phyloP scores from a whole-genome alignment of 371 early-diverging fungal species.

The Capillidium rhysosporum region DNA sequence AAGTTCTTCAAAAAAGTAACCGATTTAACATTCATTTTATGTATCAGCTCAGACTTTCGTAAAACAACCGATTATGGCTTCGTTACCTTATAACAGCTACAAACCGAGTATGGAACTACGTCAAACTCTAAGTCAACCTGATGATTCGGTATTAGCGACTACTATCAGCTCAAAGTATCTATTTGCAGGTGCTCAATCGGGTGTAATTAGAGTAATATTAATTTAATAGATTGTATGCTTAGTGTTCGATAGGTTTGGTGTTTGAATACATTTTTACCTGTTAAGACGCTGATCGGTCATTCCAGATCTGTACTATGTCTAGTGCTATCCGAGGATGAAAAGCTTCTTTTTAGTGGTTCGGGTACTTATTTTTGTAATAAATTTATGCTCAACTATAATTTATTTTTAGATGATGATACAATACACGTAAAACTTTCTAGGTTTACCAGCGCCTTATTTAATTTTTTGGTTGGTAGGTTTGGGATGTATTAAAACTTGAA shows the following conservation, averaged over 20 bases:
- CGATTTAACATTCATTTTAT: background rate
- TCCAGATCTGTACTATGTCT: constrained; percentile 42
- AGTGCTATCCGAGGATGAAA: constrained; percentile 25
- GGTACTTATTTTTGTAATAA: constrained; percentile 16
- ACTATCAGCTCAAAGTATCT: constrained; percentile 31
- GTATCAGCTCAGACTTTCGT: background rate
- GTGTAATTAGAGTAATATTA: constrained; percentile 26
- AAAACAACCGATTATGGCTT: background rate
- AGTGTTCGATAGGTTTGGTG: constrained; percentile 41
- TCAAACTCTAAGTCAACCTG: constrained; percentile 39
- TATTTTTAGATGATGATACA: constrained; percentile 37
- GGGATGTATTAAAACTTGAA: constrained; percentile 38
- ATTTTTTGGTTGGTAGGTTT: constrained; percentile 18
- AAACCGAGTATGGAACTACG: background rate
- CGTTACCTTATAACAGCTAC: background rate
- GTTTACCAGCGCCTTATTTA: background rate
- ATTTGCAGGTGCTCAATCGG: constrained; percentile 52
- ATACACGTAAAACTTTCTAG: constrained; percentile 25
- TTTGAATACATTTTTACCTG: constrained; percentile 32
- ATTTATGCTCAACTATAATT: background rate
- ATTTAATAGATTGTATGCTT: background rate
- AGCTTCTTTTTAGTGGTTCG: constrained; percentile 46
- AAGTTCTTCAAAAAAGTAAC: background rate
- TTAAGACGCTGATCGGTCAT: constrained; percentile 37
- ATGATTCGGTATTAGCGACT: constrained; percentile 42